Percentiles rank a stretch among this genome's conserved stretches.
phyloP scores from a whole-genome alignment of 208 protist genomes.

The Novymonas esmeraldas region DNA sequence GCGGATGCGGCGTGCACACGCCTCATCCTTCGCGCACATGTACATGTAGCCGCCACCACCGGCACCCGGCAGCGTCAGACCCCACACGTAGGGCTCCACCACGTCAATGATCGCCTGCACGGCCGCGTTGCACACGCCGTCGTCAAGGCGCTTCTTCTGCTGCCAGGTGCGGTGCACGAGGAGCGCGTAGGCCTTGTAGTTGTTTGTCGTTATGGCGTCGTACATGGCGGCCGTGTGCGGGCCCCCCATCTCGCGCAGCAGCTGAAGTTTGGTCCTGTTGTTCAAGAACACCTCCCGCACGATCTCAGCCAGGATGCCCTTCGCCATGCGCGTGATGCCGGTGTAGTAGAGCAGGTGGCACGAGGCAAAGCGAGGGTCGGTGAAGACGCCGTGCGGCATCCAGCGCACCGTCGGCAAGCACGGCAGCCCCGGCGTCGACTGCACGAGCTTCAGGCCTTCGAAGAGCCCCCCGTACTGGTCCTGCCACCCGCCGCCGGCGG shows the following conservation, averaged over 20 bases:
- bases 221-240: conserved; percentile 43
- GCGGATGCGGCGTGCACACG: conserved; percentile 39
- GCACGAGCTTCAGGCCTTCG: conserved; percentile 51
- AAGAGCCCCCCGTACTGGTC: conserved; percentile 70
- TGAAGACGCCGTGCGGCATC: conserved; percentile 47
- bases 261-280: conserved; percentile 24
- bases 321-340: conserved; percentile 54
- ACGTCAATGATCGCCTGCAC: conserved; percentile 45
- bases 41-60: conserved; percentile 75
- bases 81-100: conserved; percentile 47
- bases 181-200: conserved; percentile 42
- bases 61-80: conserved; percentile 56
- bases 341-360: conserved; percentile 72
- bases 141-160: conserved; percentile 57
- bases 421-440: conserved; percentile 33
- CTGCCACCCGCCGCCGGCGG: conserved; percentile 71
- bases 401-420: conserved; percentile 43
- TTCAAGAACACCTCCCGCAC: conserved; percentile 53
- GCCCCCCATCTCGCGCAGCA: conserved; percentile 44
- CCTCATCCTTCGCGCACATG: conserved; percentile 58
- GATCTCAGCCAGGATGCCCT: conserved; percentile 45
- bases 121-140: conserved; percentile 33
- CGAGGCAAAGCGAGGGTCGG: conserved; percentile 27
- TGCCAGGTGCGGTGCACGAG: conserved; percentile 47
- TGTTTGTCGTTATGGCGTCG: conserved; percentile 40